Evolutionary conservation across 176 grass and related monocot genomes (phyloP).

Genomic region (Musa schizocarpa): DNA sequence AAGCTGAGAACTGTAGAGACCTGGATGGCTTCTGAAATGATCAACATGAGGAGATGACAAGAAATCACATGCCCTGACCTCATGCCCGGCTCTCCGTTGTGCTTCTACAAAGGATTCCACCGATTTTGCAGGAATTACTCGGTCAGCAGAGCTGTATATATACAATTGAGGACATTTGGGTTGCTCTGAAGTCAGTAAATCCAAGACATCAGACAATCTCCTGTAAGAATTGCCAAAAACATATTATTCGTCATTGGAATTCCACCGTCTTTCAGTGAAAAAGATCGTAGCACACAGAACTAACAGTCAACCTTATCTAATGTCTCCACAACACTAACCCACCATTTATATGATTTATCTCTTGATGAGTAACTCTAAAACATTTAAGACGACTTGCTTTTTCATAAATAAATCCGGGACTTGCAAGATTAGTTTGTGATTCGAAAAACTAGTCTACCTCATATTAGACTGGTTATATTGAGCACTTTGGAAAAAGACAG

Average conservation of each 20-base stretch:
- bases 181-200: conserved; percentile 55
- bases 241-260: background rate
- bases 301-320: no score
- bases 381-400: no score
- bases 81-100: conserved; percentile 38
- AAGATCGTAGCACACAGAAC: background rate
- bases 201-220: conserved; percentile 56
- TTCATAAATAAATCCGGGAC: no score
- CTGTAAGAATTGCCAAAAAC: conserved; percentile 21
- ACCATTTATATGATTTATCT: no score
- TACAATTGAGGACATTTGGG: conserved; percentile 77
- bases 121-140: conserved; percentile 76
- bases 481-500: background rate
- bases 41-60: conserved; percentile 76
- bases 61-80: conserved; percentile 65
- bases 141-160: conserved; percentile 74
- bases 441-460: background rate
- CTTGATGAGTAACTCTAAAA: no score
- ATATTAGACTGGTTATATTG: background rate
- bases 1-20: conserved; percentile 55
- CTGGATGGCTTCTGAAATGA: conserved; percentile 72
- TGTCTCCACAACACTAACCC: no score
- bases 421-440: no score
- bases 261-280: background rate
- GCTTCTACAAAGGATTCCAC: conserved; percentile 67